Percentiles rank a stretch among this genome's conserved stretches.
phyloP scores from a whole-genome alignment of 495 filamentous ascomycete species.

The Penicillium subrubescens region DNA sequence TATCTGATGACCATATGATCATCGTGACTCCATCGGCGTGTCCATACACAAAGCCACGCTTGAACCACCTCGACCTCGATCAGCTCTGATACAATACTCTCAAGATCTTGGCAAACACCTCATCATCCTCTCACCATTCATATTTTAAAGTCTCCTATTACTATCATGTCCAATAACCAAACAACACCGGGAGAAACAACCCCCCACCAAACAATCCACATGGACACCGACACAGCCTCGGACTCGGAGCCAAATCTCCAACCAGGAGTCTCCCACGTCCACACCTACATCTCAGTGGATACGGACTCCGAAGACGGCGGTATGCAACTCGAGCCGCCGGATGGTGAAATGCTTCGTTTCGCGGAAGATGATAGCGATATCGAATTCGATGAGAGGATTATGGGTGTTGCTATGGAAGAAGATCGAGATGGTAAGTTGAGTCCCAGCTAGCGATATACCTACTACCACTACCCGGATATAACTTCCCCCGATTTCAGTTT shows the following conservation, averaged over 20 bases:
- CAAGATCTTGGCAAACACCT: neutral
- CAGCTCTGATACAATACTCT: neutral
- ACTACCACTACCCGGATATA: neutral
- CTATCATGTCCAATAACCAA: neutral
- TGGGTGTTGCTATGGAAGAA: slow-evolving; percentile 3
- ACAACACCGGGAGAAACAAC: slow-evolving; percentile 6
- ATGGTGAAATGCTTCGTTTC: slow-evolving; percentile 4
- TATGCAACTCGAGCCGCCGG: slow-evolving; percentile 21
- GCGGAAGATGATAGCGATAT: slow-evolving; percentile 9
- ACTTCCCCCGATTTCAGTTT: too few relatives aligned
- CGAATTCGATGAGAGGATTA: slow-evolving; percentile 6
- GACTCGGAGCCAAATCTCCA: slow-evolving; percentile 9
- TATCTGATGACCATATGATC: neutral
- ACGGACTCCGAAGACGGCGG: slow-evolving; percentile 23
- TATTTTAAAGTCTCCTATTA: neutral
- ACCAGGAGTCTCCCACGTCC: neutral
- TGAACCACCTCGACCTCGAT: neutral
- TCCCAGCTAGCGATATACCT: neutral
- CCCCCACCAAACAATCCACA: slow-evolving; percentile 7
- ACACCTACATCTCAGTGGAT: slow-evolving; percentile 11
- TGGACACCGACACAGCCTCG: slow-evolving; percentile 13
- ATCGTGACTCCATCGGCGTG: neutral
- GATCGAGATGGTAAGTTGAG: slow-evolving; percentile 8
- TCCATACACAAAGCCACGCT: neutral
- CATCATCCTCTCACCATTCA: neutral